Evolutionary conservation across 257 asterid genomes (phyloP).

Genomic region (Sherardia arvensis): DNA sequence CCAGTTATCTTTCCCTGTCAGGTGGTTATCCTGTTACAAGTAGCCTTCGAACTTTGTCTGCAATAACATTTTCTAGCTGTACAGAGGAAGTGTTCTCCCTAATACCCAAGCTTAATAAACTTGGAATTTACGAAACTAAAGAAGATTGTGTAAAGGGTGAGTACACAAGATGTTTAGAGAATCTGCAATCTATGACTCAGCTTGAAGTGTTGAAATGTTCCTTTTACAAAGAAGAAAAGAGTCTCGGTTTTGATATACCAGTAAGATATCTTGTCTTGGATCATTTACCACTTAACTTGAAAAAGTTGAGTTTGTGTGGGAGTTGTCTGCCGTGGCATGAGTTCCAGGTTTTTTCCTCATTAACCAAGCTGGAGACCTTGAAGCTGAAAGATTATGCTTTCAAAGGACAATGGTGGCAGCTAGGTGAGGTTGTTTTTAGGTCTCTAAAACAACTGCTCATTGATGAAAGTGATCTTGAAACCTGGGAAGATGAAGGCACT

Average conservation of each 20-base stretch:
- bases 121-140: slow-evolving; percentile 21
- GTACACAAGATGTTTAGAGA: neutral
- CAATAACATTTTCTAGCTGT: slow-evolving; percentile 11
- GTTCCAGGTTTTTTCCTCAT: neutral
- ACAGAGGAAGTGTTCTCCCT: slow-evolving; percentile 8
- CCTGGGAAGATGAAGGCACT: neutral
- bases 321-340: slow-evolving; percentile 7
- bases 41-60: slow-evolving; percentile 18
- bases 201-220: neutral
- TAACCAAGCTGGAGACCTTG: slow-evolving; percentile 6
- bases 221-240: neutral
- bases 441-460: neutral
- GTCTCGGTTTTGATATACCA: neutral
- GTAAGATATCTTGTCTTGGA: neutral
- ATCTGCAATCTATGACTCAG: neutral
- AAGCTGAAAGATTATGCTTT: slow-evolving; percentile 10
- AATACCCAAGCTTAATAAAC: slow-evolving; percentile 18
- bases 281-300: neutral
- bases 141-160: neutral
- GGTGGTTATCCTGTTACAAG: neutral
- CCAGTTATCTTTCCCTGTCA: neutral
- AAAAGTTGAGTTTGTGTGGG: neutral
- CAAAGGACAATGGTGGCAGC: slow-evolving; percentile 3
- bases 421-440: neutral
- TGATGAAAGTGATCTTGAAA: neutral